Base-by-base conservation (phyloP, 768 basidiomycete species). In the Leucocoprinus leucothites region DNA sequence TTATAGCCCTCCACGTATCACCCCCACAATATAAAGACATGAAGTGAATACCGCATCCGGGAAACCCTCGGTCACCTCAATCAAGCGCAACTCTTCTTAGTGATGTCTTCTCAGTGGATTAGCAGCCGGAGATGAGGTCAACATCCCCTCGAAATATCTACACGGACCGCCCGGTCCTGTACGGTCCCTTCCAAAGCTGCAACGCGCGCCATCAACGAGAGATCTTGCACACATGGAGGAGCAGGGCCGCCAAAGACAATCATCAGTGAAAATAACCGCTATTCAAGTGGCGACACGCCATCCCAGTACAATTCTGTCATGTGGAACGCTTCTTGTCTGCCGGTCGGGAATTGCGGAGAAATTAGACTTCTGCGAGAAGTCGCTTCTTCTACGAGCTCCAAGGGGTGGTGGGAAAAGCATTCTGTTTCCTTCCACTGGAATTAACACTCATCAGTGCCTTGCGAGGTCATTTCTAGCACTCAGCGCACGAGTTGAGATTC, bases 101-200 rank as follows among this genome's bases (percentile, higher is more conserved):
- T 43, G 54, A 56, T 47, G 42, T 19, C 46, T 56, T 56, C 54
- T 49, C 40, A 49, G n/a, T 14, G 22, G 46, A 21, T 14, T 28
- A 9, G 18, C 26, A 49, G 47, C 28, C 9, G 28, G 18, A 8
- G 43, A 43, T 34, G 38, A 49, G 40, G 14, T 11, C 25, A 24
- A 24, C 3, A n/a, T n/a, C 47, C 31, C 8, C 41, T 49, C 19
- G 38, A 49, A 49, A 25, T 43, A 55, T 48, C 19, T 19, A 49
- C 6, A 40, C 54, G 54, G 54, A 42, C 54, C 54, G 54, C 31
- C 54, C 54, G 54, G 54, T 22, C 54, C 48, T 56, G 3, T 9
- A n/a, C 47, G 54, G 54, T 44, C 54, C 48, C 34, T 26, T 21
- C 31, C 44, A 24, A 36, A 14, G 19, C 8, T 26, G 21, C 8